These are phyloP conservation scores for Pascua sp. DNA, from an alignment of 1,284 basidiomycete species.

Conservation along the genomic window DNA sequence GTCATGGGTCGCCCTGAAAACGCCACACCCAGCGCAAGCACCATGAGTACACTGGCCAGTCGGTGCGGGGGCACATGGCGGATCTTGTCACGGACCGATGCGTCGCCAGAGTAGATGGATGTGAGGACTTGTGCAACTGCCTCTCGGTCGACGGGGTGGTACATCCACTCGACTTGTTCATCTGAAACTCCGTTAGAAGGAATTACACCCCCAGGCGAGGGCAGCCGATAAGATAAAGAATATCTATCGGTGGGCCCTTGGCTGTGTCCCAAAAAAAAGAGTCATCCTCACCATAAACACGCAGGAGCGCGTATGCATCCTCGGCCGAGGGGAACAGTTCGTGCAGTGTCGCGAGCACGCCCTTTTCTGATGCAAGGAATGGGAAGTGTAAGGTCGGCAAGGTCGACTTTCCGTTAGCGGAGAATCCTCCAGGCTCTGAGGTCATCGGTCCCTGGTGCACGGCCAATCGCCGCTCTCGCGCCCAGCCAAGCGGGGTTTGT, in stretches of 20 bases:
- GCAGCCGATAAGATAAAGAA: too few species aligned
- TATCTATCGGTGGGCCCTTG: too few species aligned
- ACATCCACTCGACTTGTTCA: slow-evolving; percentile 27
- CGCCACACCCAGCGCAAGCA: slow-evolving; percentile 12
- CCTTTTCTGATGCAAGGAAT: slow-evolving; percentile 13
- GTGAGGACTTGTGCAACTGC: slow-evolving; percentile 9
- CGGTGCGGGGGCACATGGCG: slow-evolving; percentile 20
- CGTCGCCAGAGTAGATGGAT: slow-evolving; percentile 10
- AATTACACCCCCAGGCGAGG: background rate
- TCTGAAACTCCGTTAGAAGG: slow-evolving; percentile 2
- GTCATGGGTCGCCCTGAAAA: slow-evolving; percentile 14
- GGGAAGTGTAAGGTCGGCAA: slow-evolving; percentile 13
- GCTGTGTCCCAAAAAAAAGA: background rate
- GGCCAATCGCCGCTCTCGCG: too few species aligned
- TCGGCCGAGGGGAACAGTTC: slow-evolving; percentile 14
- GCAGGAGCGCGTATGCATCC: slow-evolving; percentile 10
- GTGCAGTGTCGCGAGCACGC: slow-evolving; percentile 6
- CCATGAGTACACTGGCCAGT: slow-evolving; percentile 18
- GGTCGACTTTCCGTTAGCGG: slow-evolving; percentile 16
- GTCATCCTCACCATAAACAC: slow-evolving; percentile 12
- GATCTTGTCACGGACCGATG: slow-evolving; percentile 12
- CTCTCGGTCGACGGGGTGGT: slow-evolving; percentile 14
- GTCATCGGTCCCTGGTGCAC: too few species aligned
- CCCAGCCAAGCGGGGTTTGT: too few species aligned
- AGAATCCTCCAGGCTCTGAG: background rate